Base-by-base conservation (phyloP, 306 rosid species). In the Inga leiocalycina region DNA sequence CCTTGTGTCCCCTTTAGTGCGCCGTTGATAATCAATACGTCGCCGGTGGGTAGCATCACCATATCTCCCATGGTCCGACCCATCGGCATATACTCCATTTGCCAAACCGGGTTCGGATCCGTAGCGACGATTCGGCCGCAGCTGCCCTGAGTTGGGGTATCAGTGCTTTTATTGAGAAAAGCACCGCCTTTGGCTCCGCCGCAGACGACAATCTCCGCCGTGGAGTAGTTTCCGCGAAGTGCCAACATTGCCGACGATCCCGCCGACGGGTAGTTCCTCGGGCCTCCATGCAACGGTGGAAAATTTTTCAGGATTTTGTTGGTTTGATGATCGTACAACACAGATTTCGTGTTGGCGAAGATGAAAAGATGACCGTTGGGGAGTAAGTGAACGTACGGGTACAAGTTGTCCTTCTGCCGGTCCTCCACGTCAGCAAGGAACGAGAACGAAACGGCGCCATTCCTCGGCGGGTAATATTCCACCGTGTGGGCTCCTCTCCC, bases 171-270 rank as follows among this genome's bases (percentile, higher is more conserved):
- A 67, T 76, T 45, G 0, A 88, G 69, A 79, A 90, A 95, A 39
- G 94, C 98, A 9, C 98, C 98, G 79, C 84, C 93, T 24, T 88
- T 89, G 1, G 98, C 98, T 1, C 98, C 98, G 3, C 98, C 98
- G 32, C 98, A 95, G 3, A 95, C 84, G 0, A 95, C 81, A 24
- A 95, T 72, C 80, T 86, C 90, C 2, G 90, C 98, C 32, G 54
- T 70, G 4, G 97, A 83, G 43, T 87, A 86, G 15, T 91, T 98
- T 0, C 91, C 91, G 10, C 76, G 74, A 0, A 93, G 85, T 0
- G 97, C 80, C 16, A 93, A 84, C 98, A 95, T 95, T 3, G 71
- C 95, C 1, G 98, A 95, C 0, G 97, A 93, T 2, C 98, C 98
- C 0, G 97, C 98, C 8, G 98, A 95, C 3, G 98, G 98, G 80